Evolutionary conservation across 768 basidiomycete genomes (phyloP).

Genomic region (Strobilomyces confusus): DNA sequence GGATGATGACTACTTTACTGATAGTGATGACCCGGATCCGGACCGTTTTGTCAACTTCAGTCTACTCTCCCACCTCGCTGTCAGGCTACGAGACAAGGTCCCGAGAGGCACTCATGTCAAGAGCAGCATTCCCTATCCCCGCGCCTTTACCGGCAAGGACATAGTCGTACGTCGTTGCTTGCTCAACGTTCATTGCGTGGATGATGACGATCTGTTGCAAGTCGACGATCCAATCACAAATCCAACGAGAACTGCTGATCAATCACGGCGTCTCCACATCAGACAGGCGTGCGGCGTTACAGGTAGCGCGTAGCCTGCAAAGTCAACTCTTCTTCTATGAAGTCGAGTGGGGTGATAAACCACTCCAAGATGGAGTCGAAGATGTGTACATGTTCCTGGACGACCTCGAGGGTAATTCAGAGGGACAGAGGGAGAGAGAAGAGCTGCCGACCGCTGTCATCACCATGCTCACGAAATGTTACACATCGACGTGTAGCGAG

Average conservation of each 20-base stretch:
- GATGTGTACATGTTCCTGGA: conserved; percentile 93
- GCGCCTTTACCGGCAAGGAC: conserved; percentile 92
- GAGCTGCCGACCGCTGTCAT: conserved; percentile 87
- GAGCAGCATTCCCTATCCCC: conserved; percentile 86
- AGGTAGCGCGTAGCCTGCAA: conserved; percentile 87
- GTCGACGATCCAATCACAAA: conserved; percentile 86
- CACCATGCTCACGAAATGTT: conserved; percentile 87
- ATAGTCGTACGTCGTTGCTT: conserved; percentile 67
- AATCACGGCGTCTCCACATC: conserved; percentile 70
- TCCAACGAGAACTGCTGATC: conserved; percentile 77
- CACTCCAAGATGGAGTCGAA: conserved; percentile 82
- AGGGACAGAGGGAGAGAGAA: conserved; percentile 56
- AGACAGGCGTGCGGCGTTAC: conserved; percentile 79
- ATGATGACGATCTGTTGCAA: conserved; percentile 29
- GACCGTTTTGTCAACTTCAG: conserved; percentile 85
- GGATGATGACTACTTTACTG: conserved; percentile 31
- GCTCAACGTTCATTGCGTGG: neutral
- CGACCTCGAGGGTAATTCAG: conserved; percentile 65
- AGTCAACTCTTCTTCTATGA: conserved; percentile 95
- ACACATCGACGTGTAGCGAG: conserved; percentile 81
- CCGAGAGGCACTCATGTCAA: conserved; percentile 85
- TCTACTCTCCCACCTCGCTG: conserved; percentile 82
- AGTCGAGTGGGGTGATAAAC: conserved; percentile 88
- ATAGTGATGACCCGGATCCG: conserved; percentile 62
- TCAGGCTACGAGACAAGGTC: conserved; percentile 86